Evolutionary conservation across 2,329 filamentous ascomycete genomes (phyloP).

Genomic region (Xylariaceae sp.): DNA sequence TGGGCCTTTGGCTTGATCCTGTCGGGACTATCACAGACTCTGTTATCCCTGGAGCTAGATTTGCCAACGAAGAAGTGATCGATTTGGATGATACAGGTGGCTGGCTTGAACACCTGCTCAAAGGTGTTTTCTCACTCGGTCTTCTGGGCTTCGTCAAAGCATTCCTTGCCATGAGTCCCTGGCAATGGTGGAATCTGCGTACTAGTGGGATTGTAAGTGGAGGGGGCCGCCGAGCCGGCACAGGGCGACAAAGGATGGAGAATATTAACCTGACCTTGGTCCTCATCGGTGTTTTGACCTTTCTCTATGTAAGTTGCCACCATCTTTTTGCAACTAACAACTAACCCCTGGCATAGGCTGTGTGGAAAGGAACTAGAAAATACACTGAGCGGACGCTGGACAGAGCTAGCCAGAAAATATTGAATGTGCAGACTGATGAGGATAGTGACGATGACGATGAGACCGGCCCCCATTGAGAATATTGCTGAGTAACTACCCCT

Average conservation of each 20-base stretch:
- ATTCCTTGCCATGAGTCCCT: constrained; percentile 66
- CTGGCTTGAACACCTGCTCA: constrained; percentile 81
- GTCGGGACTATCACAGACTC: constrained; percentile 53
- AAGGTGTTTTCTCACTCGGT: constrained; percentile 85
- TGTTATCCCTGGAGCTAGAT: constrained; percentile 39
- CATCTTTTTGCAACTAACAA: neutral
- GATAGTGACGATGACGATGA: constrained; percentile 27
- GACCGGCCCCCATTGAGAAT: constrained; percentile 16
- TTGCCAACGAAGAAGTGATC: constrained; percentile 38
- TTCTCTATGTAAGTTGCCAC: constrained; percentile 61
- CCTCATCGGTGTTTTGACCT: constrained; percentile 71
- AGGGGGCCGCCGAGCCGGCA: constrained; percentile 51
- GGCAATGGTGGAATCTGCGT: constrained; percentile 71
- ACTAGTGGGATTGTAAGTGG: constrained; percentile 50
- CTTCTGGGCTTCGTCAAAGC: constrained; percentile 80
- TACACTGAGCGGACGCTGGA: constrained; percentile 70
- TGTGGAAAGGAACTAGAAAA: constrained; percentile 74
- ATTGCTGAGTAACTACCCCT: constrained; percentile 12
- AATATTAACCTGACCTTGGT: constrained; percentile 76
- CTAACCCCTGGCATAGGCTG: constrained; percentile 45
- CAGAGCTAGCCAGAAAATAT: constrained; percentile 69
- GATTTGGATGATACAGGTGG: constrained; percentile 47
- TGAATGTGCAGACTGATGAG: constrained; percentile 65
- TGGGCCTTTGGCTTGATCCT: constrained; percentile 82
- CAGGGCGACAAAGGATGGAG: constrained; percentile 70